Base-by-base conservation (phyloP, 805 yeast species). In the Suhomyces emberorum region DNA sequence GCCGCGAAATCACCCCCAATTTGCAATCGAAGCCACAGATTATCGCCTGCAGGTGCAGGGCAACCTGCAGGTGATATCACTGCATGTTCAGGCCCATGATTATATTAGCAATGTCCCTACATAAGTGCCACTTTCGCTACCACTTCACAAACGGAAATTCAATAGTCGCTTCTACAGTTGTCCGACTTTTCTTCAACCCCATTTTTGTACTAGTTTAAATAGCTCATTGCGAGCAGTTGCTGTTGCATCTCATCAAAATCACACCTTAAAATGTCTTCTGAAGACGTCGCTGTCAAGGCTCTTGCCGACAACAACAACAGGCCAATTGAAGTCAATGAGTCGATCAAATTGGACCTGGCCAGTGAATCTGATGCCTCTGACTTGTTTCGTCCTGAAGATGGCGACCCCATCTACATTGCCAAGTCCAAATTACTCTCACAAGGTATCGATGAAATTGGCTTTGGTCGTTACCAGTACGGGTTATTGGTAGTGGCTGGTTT, bases 401-500 rank as follows among this genome's bases (percentile, higher is more conserved):
- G 16, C 16, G 38, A 42, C 35, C 27, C 33, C 18, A 35, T 29
- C 25, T 46, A 46, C 37, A 24, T 46, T 21, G 39, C 43, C 26
- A 46, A 46, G 32, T 36, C 46, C 16, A 41, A 42, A 33, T 18
- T 62, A 57, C 77, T 81, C 4, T 57, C 69, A 16, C 45, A 46
- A 14, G 65, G 65, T 8, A 61, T 65, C 19, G 67, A 63, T 40
- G 56, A 54, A 19, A 57, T 64, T 20, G 71, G 70, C 2, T 65
- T 61, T 34, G 59, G 59, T 9, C 37, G 54, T 12, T 54, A 54
- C 42, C 59, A 54, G 30, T 28, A 33, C 23, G 57, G 59, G 6
- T 37, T 52, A 6, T 48, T 54, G 18, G 41, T 54, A 18, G 59
- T 54, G 23, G 56, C 57, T 4, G 57, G 59, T 1, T 54, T 54